Evolutionary conservation across 2,329 filamentous ascomycete species (phyloP), one percentile per base, ranked within the genome.

Genomic region (Pezicula rhizophila): DNA sequence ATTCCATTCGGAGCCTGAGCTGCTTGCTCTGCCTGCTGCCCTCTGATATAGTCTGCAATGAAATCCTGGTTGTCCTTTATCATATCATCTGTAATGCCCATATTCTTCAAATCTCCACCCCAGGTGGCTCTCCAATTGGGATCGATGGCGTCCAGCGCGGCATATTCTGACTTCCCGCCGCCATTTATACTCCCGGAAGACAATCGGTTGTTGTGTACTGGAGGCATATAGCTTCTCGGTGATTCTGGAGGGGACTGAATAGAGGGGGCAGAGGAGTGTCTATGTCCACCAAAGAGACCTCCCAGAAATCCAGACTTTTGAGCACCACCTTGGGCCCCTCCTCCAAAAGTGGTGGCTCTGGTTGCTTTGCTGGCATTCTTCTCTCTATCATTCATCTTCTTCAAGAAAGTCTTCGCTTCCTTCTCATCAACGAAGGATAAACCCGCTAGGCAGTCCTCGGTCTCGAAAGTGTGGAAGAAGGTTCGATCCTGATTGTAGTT

Each of bases 391-490:
- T 93, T 85, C 79, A 99, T 88, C 75, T 96, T 97, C 78, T 96
- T 96, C 69, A 91, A 85, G 72, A 99, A 97, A 51, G 89, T 87
- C 70, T 89, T 95, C 31, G 93, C 93, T 72, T 99, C 93, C 70
- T 96, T 97, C 73, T 97, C 93, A 67, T 97, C 93, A 52, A 86
- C 84, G 63, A 99, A 99, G 20, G 89, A 96, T 52, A 99, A 72
- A 1, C 85, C 93, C 5, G 90, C 93, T 52, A 95, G 73, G 62
- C 90, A 97, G 55, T 95, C 84, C 69, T 97, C 91, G 48, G 96
- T 79, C 71, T 99, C 93, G 66, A 99, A 99, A 5, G 89, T 90
- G 70, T 97, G 91, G 71, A 99, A 99, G 71, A 96, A 99, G 52
- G 89, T 92, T 53, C 93, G 85, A 67, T 99, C 93, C 65, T 96